These are phyloP conservation scores for Zalaria sp. DNA, from an alignment of 2,329 filamentous ascomycete genomes.

Conservation along the genomic window DNA sequence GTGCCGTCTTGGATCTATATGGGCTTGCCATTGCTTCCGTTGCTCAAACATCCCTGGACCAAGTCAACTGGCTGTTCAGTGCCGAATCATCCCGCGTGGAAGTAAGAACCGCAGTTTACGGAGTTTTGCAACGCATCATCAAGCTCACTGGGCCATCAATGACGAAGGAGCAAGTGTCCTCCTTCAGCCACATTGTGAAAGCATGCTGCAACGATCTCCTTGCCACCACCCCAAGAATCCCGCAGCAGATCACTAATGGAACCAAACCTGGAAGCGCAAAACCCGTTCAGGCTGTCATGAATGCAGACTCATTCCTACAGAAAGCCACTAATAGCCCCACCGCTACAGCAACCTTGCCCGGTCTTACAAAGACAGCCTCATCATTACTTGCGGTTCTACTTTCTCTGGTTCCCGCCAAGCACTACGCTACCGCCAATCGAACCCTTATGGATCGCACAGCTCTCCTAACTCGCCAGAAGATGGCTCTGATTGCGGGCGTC, in stretches of 20 bases:
- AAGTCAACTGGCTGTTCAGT: slow-evolving; percentile 56
- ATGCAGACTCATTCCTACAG: slow-evolving; percentile 60
- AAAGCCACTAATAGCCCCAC: slow-evolving; percentile 19
- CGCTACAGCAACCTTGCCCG: slow-evolving; percentile 18
- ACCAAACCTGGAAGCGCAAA: slow-evolving; percentile 11
- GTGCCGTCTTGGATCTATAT: slow-evolving; percentile 43
- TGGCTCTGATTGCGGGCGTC: slow-evolving; percentile 68
- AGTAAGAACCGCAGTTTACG: slow-evolving; percentile 49
- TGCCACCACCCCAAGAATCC: slow-evolving; percentile 22
- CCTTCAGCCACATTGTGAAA: slow-evolving; percentile 47
- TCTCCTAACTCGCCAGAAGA: slow-evolving; percentile 53
- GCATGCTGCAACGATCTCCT: slow-evolving; percentile 64
- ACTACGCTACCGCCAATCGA: slow-evolving; percentile 57
- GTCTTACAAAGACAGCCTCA: slow-evolving; percentile 43
- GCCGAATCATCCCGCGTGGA: slow-evolving; percentile 33
- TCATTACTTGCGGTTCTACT: slow-evolving; percentile 42
- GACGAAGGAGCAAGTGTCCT: slow-evolving; percentile 49
- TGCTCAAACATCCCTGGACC: slow-evolving; percentile 52
- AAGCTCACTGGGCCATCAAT: slow-evolving; percentile 50
- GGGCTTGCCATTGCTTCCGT: slow-evolving; percentile 44
- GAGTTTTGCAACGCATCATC: slow-evolving; percentile 43
- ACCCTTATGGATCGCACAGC: slow-evolving; percentile 69
- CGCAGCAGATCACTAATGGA: slow-evolving; percentile 26
- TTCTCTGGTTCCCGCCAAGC: slow-evolving; percentile 47
- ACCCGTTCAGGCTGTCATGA: slow-evolving; percentile 30